A percentile compares a stretch with the other conserved stretches of the same genome.
These are phyloP conservation scores for Thraustochytrium striatum DNA, from an alignment of 352 stramenopile species.

Conservation along the genomic window DNA sequence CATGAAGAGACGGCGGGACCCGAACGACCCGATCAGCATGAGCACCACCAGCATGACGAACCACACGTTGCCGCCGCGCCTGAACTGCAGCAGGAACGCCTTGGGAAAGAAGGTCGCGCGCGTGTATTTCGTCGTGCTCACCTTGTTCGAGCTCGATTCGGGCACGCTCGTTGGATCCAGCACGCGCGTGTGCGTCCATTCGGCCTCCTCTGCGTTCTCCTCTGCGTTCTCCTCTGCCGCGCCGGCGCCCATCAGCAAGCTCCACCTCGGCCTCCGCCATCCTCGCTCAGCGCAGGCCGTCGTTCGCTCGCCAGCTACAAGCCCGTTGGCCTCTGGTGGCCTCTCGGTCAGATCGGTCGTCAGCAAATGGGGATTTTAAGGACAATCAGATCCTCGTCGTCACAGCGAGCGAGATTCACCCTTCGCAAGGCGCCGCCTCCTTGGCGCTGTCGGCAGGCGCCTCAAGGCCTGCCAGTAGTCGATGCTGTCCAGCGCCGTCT, in stretches of 20 bases:
- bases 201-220: background rate
- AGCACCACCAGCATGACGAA: slow-evolving; percentile 30
- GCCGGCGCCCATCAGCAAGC: too few relatives aligned
- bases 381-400: too few relatives aligned
- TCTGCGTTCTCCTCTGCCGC: too few relatives aligned
- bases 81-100: slow-evolving; percentile 28
- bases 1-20: background rate
- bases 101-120: slow-evolving; percentile 3
- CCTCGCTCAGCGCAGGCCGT: too few relatives aligned
- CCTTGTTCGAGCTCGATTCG: background rate
- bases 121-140: slow-evolving; percentile 45
- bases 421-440: too few relatives aligned
- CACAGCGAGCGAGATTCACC: too few relatives aligned
- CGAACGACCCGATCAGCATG: slow-evolving; percentile 27
- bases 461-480: slow-evolving; percentile 84
- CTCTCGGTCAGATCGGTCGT: too few relatives aligned
- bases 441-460: too few relatives aligned
- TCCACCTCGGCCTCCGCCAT: too few relatives aligned
- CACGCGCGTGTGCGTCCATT: background rate
- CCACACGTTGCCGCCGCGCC: slow-evolving; percentile 30
- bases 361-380: too few relatives aligned
- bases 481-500: slow-evolving; percentile 91
- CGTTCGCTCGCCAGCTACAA: too few relatives aligned
- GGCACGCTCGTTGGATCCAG: background rate
- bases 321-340: too few relatives aligned